Base-by-base conservation (phyloP, 495 filamentous ascomycete species). In the Daldinia childiae region DNA sequence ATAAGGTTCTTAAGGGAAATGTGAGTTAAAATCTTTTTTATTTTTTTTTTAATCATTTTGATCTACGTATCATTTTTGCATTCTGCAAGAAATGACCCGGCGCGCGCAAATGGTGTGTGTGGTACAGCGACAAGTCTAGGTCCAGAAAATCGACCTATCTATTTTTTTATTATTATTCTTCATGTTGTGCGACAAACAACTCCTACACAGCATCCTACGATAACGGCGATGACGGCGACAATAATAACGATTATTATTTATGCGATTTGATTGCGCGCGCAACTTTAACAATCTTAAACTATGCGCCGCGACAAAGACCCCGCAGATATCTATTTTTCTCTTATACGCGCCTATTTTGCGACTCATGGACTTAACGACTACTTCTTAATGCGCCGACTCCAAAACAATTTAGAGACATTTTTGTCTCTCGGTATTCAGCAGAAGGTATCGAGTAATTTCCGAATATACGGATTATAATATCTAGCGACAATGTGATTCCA, bases 81-180 rank as follows among this genome's bases (percentile, higher is more conserved):
- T 65, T 45, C 48, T 39, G 55, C 32, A 27, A 27, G 66, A 58
- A 66, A 68, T 63, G 56, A 19, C 62, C 62, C 71, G 19, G 26
- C 32, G 64, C 59, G 62, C 62, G 52, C 43, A 62, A 54, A 52
- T 73, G 71, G 71, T 69, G 71, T 69, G 71, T 73, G 71, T 73
- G 66, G 71, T 73, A 73, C 71, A 69, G 71, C 66, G 15, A 66
- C 61, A 62, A 55, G 48, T 64, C 17, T 21, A 48, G 43, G 19
- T 24, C 59, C 65, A 58, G 60, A 58, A 32, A 32, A 41, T 21
- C 58, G 58, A 60, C 19, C 4, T 32, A 8, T 57, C 54, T 55
- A 17, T 55, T 24, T 73, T 32, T 36, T 12, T 55, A 17, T 55
- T 24, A 69, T 32, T 36, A 11, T 54, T 36, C 30, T n/a, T 66